These are phyloP conservation scores for Fusarium paranaense DNA, from an alignment of 2,329 filamentous ascomycete species.

Conservation along the genomic window DNA sequence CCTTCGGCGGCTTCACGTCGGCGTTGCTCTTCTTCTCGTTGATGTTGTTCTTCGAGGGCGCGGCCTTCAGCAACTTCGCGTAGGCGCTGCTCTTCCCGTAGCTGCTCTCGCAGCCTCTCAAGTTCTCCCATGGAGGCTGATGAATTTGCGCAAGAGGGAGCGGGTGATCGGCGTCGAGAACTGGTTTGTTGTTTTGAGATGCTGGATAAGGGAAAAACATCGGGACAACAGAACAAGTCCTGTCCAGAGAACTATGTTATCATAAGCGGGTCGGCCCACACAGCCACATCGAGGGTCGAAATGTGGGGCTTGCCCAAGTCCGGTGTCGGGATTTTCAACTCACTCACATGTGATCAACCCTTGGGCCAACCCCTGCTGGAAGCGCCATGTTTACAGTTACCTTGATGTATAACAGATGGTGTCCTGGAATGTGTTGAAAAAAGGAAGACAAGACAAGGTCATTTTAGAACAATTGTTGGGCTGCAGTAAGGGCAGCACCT, in stretches of 20 bases:
- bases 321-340: too few relatives aligned
- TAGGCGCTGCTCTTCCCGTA: constrained; percentile 19
- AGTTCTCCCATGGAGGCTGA: constrained; percentile 13
- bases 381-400: too few relatives aligned
- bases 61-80: background rate
- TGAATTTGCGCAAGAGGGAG: background rate
- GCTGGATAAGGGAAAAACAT: background rate
- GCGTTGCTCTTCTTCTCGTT: background rate
- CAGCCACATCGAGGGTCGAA: background rate
- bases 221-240: background rate
- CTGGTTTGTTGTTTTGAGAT: background rate
- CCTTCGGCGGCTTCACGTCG: background rate
- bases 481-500: too few relatives aligned
- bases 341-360: too few relatives aligned
- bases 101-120: background rate
- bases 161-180: background rate
- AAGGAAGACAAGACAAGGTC: too few relatives aligned
- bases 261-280: background rate
- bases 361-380: too few relatives aligned
- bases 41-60: background rate
- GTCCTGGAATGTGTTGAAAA: too few relatives aligned
- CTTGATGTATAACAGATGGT: too few relatives aligned
- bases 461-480: too few relatives aligned
- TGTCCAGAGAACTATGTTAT: too few relatives aligned
- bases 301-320: background rate